A percentile compares a stretch with the other conserved stretches of the same genome.
phyloP scores from a whole-genome alignment of 345 rosid genomes.

The Citrus australasica region DNA sequence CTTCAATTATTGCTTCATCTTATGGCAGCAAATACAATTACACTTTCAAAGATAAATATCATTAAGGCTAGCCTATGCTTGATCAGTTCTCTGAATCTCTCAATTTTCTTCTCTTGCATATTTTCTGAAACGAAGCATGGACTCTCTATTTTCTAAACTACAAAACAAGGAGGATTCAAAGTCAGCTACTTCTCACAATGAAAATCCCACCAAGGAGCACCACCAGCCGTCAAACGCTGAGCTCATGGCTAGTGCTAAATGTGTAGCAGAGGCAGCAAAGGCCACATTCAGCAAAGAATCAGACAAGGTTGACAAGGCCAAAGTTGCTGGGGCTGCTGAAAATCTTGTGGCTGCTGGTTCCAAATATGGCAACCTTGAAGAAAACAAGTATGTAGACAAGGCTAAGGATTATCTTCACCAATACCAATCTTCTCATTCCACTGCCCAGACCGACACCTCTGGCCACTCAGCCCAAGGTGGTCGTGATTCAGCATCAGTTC shows the following conservation, averaged over 20 bases:
- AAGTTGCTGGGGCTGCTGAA: slow-evolving; percentile 56
- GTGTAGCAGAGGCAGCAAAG: slow-evolving; percentile 59
- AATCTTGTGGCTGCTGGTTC: slow-evolving; percentile 63
- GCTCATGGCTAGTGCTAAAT: slow-evolving; percentile 62
- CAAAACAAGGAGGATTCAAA: neutral
- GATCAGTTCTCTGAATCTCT: neutral
- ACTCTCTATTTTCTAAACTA: neutral
- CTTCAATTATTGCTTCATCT: neutral
- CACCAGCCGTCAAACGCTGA: slow-evolving; percentile 44
- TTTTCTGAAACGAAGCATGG: slow-evolving; percentile 20
- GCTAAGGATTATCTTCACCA: slow-evolving; percentile 69
- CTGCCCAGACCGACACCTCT: slow-evolving; percentile 26
- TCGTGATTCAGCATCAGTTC: neutral
- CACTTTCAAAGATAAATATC: no score
- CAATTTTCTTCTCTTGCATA: neutral
- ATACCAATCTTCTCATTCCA: slow-evolving; percentile 36
- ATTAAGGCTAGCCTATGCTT: no score
- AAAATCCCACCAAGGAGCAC: slow-evolving; percentile 8
- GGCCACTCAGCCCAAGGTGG: slow-evolving; percentile 6
- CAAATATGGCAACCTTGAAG: slow-evolving; percentile 64
- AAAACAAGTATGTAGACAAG: slow-evolving; percentile 58
- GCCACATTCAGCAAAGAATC: slow-evolving; percentile 35
- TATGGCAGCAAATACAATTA: neutral
- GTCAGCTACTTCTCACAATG: neutral
- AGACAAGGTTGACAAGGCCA: slow-evolving; percentile 49